A percentile compares a stretch with the other conserved stretches of the same genome.
These are phyloP conservation scores for Apiospora sp. DNA, from an alignment of 2,329 filamentous ascomycete species.

Conservation along the genomic window DNA sequence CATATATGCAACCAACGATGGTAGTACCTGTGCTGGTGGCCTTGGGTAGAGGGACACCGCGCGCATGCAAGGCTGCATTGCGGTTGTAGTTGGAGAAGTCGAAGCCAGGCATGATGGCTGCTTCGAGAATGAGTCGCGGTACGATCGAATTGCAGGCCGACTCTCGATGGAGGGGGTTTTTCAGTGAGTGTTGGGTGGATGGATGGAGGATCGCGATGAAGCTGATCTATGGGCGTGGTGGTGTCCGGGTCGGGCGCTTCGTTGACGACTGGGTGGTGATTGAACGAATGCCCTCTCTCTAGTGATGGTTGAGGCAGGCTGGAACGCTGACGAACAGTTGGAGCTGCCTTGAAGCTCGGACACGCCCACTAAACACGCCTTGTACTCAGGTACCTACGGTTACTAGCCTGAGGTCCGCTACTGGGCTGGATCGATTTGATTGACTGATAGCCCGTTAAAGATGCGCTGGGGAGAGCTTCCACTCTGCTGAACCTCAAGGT, in stretches of 20 bases:
- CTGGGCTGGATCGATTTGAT: background rate
- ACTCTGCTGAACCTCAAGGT: background rate
- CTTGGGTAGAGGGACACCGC: conserved; percentile 93
- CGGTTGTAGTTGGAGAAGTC: conserved; percentile 99
- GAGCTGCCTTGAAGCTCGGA: conserved; percentile 26
- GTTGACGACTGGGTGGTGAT: conserved; percentile 1
- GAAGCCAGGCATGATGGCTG: conserved; percentile 84
- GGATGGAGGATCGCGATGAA: conserved; percentile 7
- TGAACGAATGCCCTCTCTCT: background rate
- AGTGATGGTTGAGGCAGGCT: conserved; percentile 14
- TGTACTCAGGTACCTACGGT: conserved; percentile 11
- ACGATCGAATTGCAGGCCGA: background rate
- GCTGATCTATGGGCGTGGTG: background rate
- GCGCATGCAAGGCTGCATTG: conserved; percentile 93
- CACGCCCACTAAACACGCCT: conserved; percentile 9
- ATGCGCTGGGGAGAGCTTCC: conserved; percentile 1
- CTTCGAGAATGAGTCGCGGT: background rate
- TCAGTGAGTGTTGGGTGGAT: background rate
- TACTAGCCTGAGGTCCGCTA: background rate
- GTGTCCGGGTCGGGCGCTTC: background rate
- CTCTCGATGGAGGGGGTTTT: background rate
- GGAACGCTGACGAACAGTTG: conserved; percentile 27
- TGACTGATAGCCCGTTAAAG: background rate
- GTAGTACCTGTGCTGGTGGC: conserved; percentile 98
- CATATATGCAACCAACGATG: conserved; percentile 96